A percentile compares a stretch with the other conserved stretches of the same genome.
Conservation (phyloP, 352 stramenopile genomes). For the Globisporangium canariense region DNA sequence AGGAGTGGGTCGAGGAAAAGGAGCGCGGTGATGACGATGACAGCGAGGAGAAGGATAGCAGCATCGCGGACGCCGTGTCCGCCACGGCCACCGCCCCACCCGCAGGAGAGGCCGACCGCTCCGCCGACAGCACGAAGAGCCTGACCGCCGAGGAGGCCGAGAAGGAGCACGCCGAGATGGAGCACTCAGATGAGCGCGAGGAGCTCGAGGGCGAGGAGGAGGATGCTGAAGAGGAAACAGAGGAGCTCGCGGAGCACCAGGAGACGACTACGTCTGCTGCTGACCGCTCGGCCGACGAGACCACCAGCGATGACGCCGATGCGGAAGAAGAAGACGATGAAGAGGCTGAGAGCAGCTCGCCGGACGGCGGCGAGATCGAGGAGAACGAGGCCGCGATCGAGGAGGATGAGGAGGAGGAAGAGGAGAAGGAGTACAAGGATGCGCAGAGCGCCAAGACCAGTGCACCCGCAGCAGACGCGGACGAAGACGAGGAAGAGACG, state of each 20-base stretch:
- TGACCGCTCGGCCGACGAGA: slow-evolving; percentile 1
- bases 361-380: slow-evolving; percentile 4
- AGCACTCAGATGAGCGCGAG: not conserved
- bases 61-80: not conserved
- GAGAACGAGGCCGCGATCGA: slow-evolving; percentile 8
- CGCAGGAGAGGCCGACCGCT: not conserved
- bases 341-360: not conserved
- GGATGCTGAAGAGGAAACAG: not conserved
- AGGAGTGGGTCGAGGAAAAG: not conserved
- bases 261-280: not conserved
- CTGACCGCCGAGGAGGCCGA: slow-evolving; percentile 8
- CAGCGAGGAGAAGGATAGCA: not conserved
- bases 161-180: not conserved
- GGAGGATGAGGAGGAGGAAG: slow-evolving; percentile 2
- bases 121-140: not conserved
- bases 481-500: not conserved
- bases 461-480: too few species aligned
- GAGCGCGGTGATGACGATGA: not conserved
- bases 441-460: not conserved
- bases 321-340: not conserved
- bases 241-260: slow-evolving; percentile 13
- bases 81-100: not conserved
- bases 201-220: slow-evolving; percentile 4
- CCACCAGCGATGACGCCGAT: not conserved
- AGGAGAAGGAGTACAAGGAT: not conserved